Conservation (phyloP, 23 red algal species). For the Agarophyton chilense region DNA sequence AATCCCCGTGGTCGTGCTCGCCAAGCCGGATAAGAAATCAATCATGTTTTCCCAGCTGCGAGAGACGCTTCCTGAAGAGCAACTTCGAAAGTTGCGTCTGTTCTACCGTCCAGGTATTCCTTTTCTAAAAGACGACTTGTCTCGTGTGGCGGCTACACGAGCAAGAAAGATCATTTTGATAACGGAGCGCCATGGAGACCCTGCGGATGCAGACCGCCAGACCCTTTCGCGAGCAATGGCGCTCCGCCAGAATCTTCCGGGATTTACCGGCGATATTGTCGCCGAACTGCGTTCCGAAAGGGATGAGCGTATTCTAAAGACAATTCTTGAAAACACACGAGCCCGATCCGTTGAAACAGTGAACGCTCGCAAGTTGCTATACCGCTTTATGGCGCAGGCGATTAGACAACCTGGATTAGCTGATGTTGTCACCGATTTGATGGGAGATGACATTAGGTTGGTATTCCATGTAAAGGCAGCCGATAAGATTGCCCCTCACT, state of each 20-base stretch:
- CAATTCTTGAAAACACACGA: constrained; percentile 33
- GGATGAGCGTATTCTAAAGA: constrained; percentile 63
- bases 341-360: constrained; percentile 63
- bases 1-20: constrained; percentile 61
- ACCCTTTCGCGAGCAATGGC: constrained; percentile 66
- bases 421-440: constrained; percentile 51
- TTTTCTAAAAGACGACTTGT: constrained; percentile 51
- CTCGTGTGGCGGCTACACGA: constrained; percentile 42
- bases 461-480: constrained; percentile 56
- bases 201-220: constrained; percentile 45
- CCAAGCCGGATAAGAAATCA: constrained; percentile 36
- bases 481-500: constrained; percentile 39
- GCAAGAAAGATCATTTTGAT: constrained; percentile 71
- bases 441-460: constrained; percentile 41
- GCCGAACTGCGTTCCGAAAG: constrained; percentile 55
- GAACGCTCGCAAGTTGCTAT: constrained; percentile 40
- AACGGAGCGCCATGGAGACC: constrained; percentile 12
- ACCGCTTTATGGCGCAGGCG: constrained; percentile 76
- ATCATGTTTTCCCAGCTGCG: constrained; percentile 45
- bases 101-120: constrained; percentile 64
- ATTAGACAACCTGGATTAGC: constrained; percentile 68
- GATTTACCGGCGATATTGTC: constrained; percentile 63
- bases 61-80: constrained; percentile 23
- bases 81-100: constrained; percentile 35
- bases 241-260: constrained; percentile 57